These are phyloP conservation scores for Rickenella mellea DNA, from an alignment of 768 basidiomycete genomes.

Conservation along the genomic window DNA sequence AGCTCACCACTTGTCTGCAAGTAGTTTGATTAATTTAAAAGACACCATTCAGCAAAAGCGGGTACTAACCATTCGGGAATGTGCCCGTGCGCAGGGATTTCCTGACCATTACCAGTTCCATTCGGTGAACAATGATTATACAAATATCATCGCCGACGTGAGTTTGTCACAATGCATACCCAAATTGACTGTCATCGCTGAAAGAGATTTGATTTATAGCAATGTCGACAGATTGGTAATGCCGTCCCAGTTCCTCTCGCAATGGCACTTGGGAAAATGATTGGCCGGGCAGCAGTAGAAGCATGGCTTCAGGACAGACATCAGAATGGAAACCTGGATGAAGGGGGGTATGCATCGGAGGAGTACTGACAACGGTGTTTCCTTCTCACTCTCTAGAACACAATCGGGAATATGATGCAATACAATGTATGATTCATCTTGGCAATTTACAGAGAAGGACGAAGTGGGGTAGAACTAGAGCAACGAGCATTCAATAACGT, in stretches of 20 bases:
- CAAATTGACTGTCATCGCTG: neutral
- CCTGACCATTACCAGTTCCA: slow-evolving; percentile 60
- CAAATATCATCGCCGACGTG: slow-evolving; percentile 41
- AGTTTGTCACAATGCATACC: slow-evolving; percentile 14
- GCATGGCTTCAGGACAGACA: neutral
- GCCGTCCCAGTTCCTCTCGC: slow-evolving; percentile 15
- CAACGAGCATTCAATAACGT: no score
- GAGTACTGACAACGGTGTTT: neutral
- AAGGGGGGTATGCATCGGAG: neutral
- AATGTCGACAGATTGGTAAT: slow-evolving; percentile 67
- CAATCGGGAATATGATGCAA: no score
- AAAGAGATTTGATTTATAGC: slow-evolving; percentile 38
- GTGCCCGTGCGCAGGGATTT: slow-evolving; percentile 71
- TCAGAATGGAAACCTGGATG: neutral
- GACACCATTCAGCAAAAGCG: slow-evolving; percentile 52
- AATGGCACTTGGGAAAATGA: slow-evolving; percentile 9
- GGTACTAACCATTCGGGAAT: slow-evolving; percentile 55
- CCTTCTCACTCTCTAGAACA: no score
- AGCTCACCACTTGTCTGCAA: slow-evolving; percentile 8
- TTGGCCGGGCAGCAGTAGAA: slow-evolving; percentile 2
- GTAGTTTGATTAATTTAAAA: neutral
- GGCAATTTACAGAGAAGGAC: no score
- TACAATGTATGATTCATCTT: no score
- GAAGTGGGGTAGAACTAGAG: no score
- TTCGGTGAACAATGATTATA: slow-evolving; percentile 29